Conservation (phyloP, 331 rosid genomes). For the Spiraea crenata region DNA sequence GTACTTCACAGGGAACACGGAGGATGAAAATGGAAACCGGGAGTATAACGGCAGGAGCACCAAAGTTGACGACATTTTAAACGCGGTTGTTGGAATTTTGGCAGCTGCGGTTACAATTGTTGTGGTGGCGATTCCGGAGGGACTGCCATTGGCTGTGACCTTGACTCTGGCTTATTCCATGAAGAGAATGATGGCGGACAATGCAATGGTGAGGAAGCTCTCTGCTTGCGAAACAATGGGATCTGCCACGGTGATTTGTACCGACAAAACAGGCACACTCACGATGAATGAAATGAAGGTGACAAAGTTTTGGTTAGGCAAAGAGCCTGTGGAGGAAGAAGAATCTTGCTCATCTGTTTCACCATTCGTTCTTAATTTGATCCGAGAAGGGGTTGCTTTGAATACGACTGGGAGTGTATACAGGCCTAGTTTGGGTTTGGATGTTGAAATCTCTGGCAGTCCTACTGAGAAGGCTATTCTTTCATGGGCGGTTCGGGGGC, state of each 20-base stretch:
- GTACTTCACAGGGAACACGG: conserved; percentile 30
- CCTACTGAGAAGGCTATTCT: conserved; percentile 48
- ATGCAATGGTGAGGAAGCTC: conserved; percentile 31
- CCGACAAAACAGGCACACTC: conserved; percentile 33
- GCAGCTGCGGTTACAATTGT: conserved; percentile 36
- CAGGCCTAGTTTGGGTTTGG: conserved; percentile 1
- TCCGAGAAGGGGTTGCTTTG: conserved; percentile 36
- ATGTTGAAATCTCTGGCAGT: conserved; percentile 35
- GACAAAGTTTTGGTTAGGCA: conserved; percentile 24
- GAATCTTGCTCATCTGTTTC: conserved; percentile 13
- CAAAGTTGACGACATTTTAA: conserved; percentile 20
- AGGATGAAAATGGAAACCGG: conserved; percentile 21
- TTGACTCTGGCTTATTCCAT: conserved; percentile 37
- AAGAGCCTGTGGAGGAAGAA: conserved; percentile 1
- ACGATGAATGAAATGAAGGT: conserved; percentile 35
- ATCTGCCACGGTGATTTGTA: conserved; percentile 35
- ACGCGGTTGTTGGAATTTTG: conserved; percentile 23
- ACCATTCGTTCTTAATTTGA: conserved; percentile 8
- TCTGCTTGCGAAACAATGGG: conserved; percentile 38
- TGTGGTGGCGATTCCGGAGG: conserved; percentile 39
- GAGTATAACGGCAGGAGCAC: conserved; percentile 26
- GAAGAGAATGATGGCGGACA: conserved; percentile 40
- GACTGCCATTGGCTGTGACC: conserved; percentile 29
- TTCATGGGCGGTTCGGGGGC: conserved; percentile 33
- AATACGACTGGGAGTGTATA: conserved; percentile 37